Conservation (phyloP, 306 rosid species). For the Cucurbita argyrosperma region DNA sequence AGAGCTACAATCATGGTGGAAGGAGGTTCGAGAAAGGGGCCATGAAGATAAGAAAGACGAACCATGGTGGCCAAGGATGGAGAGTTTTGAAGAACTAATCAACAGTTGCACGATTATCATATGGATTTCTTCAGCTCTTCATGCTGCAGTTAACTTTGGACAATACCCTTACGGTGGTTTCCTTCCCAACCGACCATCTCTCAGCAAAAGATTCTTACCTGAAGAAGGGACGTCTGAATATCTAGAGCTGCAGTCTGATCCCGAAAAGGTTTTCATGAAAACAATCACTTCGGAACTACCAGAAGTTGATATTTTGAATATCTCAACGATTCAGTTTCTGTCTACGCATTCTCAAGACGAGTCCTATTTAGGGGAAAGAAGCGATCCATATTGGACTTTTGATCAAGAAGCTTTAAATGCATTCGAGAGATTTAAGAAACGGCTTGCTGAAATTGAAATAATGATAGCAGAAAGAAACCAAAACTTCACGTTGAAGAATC, state of each 20-base stretch:
- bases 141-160: too few species aligned
- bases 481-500: background rate
- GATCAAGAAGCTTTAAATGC: background rate
- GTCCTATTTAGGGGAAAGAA: background rate
- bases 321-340: background rate
- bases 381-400: background rate
- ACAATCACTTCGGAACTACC: background rate
- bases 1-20: constrained; percentile 55
- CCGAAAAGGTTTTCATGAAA: background rate
- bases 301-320: background rate
- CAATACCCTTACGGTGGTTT: background rate
- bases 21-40: constrained; percentile 34
- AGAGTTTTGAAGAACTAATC: constrained; percentile 19
- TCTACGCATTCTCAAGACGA: background rate
- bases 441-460: background rate
- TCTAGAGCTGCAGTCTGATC: background rate
- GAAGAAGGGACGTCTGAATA: background rate
- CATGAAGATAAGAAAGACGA: constrained; percentile 53
- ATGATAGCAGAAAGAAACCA: background rate
- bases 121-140: too few species aligned
- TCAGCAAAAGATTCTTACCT: background rate
- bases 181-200: background rate
- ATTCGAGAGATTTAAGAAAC: background rate
- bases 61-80: constrained; percentile 51
- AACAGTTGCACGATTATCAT: too few species aligned